Evolutionary conservation across 2,329 filamentous ascomycete genomes (phyloP).

Genomic region (Helicocarpus griseus): DNA sequence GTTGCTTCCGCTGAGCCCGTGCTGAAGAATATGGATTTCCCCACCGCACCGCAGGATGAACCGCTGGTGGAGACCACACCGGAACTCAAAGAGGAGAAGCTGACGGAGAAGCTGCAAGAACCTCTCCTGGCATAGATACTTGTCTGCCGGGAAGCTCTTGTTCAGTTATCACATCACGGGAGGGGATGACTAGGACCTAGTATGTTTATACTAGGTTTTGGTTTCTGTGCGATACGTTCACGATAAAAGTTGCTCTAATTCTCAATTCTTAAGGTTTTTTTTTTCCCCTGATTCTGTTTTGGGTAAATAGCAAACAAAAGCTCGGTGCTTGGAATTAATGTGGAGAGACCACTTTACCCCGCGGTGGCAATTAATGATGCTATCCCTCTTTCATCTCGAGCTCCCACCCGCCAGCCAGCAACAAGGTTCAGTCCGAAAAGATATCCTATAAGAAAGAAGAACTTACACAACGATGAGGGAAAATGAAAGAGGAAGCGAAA

Average conservation of each 20-base stretch:
- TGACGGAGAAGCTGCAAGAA: neutral
- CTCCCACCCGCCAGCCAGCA: no score
- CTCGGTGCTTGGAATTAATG: neutral
- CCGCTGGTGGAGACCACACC: neutral
- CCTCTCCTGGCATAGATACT: conserved; percentile 3
- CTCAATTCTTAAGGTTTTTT: neutral
- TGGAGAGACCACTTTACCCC: no score
- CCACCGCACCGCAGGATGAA: neutral
- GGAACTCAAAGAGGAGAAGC: neutral
- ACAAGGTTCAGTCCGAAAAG: no score
- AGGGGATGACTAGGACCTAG: neutral
- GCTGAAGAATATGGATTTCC: neutral
- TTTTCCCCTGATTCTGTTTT: neutral
- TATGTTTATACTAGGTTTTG: neutral
- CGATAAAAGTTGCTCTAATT: neutral
- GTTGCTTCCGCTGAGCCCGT: conserved; percentile 20
- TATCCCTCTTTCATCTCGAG: no score
- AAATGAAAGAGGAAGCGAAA: no score
- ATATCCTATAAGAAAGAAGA: no score
- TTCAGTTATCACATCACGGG: neutral
- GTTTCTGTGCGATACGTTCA: neutral
- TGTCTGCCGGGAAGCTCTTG: neutral
- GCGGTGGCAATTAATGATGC: neutral
- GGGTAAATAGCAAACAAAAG: neutral
- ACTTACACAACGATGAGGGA: no score